These are phyloP conservation scores for Leccinum fibrillosum DNA, from an alignment of 768 basidiomycete genomes.

Conservation along the genomic window DNA sequence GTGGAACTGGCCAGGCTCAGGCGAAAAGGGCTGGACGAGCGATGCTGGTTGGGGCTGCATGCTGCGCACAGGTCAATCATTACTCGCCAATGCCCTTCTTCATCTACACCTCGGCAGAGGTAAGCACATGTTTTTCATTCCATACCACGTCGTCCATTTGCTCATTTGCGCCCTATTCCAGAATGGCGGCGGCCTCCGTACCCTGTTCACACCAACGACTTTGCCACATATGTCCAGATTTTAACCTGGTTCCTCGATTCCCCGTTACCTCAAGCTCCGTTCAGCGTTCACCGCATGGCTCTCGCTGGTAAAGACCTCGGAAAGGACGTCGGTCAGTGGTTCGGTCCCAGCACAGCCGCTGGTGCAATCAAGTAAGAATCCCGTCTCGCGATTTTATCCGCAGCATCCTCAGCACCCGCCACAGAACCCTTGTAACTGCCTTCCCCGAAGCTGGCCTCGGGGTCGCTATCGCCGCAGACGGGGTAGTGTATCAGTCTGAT, in stretches of 20 bases:
- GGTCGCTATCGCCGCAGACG: constrained; percentile 80
- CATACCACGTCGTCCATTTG: not conserved
- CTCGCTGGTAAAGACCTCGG: constrained; percentile 92
- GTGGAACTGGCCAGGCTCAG: constrained; percentile 62
- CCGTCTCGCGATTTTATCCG: not conserved
- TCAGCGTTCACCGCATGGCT: constrained; percentile 96
- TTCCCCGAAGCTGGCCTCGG: constrained; percentile 81
- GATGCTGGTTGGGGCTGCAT: constrained; percentile 94
- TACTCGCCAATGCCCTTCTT: constrained; percentile 79
- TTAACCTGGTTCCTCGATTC: constrained; percentile 95
- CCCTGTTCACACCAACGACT: too few species aligned
- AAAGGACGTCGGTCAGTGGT: constrained; percentile 96
- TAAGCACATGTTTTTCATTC: constrained; percentile 27
- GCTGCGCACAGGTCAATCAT: constrained; percentile 81
- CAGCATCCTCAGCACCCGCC: constrained; percentile 2
- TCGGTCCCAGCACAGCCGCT: constrained; percentile 96
- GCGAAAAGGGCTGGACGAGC: constrained; percentile 78
- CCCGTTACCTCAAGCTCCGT: constrained; percentile 79
- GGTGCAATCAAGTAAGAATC: constrained; percentile 81
- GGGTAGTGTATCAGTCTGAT: constrained; percentile 79
- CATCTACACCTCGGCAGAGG: constrained; percentile 74
- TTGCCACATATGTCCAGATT: constrained; percentile 34
- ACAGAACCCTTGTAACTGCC: constrained; percentile 68
- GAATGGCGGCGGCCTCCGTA: constrained; percentile 78
- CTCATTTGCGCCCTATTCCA: constrained; percentile 30